Evolutionary conservation across 75 land plant species (phyloP), one percentile per base, ranked within the genome.

Genomic region (Sequoiadendron giganteum): DNA sequence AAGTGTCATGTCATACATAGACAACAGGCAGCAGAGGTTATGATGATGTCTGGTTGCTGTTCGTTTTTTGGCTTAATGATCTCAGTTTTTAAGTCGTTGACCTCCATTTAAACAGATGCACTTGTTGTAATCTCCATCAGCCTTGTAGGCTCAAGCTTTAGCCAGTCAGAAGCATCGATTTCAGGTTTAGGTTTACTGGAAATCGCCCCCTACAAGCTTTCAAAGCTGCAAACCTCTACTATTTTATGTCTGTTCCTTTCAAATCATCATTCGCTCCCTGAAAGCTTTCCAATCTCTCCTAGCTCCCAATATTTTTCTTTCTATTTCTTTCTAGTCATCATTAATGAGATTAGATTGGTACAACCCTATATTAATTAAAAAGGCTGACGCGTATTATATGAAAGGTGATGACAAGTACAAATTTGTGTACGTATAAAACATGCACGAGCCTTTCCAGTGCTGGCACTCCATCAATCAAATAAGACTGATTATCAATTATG

Each of bases 401-500:
- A 28, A 45, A 45, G 48, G 47, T 42, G 48, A 81, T 81, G 83
- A 43, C 83, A 8, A 81, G 83, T 81, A 81, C 83, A 81, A 40
- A 45, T 79, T 39, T 81, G 48, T 80, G 83, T 80, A 80, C 83
- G 42, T 80, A 42, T 80, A 21, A 80, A 81, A 81, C 13, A 81
- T 81, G 83, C 83, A 81, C 83, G 83, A 81, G 83, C 45, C 25
- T 80, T 25, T 25, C 21, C n/a, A 80, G 83, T 5, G 48, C 83
- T 45, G 83, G 28, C 13, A 32, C 28, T 80, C 83, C 83, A 81
- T 81, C 83, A 81, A 81, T 81, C 83, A 81, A 45, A 43, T 43
- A n/a, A 81, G 83, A 81, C 83, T 81, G 83, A 81, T 81, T 81
- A 45, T 42, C 83, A 81, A 81, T 81, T 40, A 81, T 81, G 49